Conservation (phyloP, 371 early-diverging fungal species). For the Mortierella sp. region DNA sequence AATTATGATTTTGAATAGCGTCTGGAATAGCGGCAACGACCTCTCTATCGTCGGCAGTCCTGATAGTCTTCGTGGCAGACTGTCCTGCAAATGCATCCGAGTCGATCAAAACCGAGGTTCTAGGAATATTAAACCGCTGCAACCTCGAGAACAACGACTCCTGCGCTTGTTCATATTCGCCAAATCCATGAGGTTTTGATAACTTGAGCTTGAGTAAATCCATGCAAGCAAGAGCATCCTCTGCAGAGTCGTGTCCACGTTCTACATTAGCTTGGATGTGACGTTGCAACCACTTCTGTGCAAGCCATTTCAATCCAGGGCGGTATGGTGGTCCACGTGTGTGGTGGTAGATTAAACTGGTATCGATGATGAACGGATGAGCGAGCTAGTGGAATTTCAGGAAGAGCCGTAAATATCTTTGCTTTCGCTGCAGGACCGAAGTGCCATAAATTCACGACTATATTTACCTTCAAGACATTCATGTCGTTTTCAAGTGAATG, state of each 20-base stretch:
- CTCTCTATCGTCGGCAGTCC: conserved; percentile 37
- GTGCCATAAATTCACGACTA: neutral
- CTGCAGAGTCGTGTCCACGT: conserved; percentile 81
- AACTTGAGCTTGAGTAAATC: conserved; percentile 77
- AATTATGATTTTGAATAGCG: conserved; percentile 40
- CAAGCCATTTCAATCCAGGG: conserved; percentile 68
- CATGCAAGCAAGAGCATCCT: conserved; percentile 82
- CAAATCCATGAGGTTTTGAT: conserved; percentile 63
- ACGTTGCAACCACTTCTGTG: conserved; percentile 68
- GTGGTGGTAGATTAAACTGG: conserved; percentile 74
- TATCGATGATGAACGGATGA: conserved; percentile 81
- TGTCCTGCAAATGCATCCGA: conserved; percentile 45
- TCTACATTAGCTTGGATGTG: conserved; percentile 66
- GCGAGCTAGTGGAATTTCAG: no score
- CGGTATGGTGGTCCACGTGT: conserved; percentile 69
- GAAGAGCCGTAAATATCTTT: no score
- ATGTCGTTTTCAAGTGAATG: conserved; percentile 85
- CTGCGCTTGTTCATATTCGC: conserved; percentile 57
- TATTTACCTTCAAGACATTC: conserved; percentile 63
- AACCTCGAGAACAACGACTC: conserved; percentile 69
- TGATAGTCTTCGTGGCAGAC: conserved; percentile 32
- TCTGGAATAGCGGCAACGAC: conserved; percentile 46
- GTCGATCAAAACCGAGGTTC: conserved; percentile 62
- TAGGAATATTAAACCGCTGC: conserved; percentile 54
- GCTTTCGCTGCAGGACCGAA: neutral